These are phyloP conservation scores for Herpetospermum pedunculosum DNA, from an alignment of 306 rosid genomes.

Conservation along the genomic window DNA sequence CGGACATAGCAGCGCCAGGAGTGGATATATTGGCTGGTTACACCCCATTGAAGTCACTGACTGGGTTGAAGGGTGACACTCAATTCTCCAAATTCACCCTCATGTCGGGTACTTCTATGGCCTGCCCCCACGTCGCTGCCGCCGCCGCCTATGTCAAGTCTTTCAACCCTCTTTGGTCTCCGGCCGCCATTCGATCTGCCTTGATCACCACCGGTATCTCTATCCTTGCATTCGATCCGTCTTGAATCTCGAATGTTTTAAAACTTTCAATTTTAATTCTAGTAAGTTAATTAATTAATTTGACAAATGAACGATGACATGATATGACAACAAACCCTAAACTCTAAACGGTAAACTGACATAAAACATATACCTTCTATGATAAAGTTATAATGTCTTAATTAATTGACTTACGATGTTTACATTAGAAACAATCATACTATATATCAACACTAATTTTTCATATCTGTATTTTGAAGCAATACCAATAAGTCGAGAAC, in stretches of 20 bases:
- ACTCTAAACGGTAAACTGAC: too few species aligned
- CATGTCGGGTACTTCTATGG: conserved; percentile 92
- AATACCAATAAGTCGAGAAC: conserved; percentile 48
- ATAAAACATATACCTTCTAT: too few species aligned
- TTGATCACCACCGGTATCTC: conserved; percentile 61
- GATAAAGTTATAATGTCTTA: too few species aligned
- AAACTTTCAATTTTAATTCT: too few species aligned
- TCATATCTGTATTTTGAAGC: conserved; percentile 29
- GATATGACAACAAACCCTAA: too few species aligned
- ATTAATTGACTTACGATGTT: too few species aligned
- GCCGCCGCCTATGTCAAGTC: conserved; percentile 80
- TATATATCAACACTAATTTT: too few species aligned
- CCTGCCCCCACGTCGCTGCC: conserved; percentile 92
- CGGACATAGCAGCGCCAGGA: conserved; percentile 89
- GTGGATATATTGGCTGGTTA: conserved; percentile 64
- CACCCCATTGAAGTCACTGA: conserved; percentile 50
- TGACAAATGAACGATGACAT: too few species aligned
- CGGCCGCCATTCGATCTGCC: conserved; percentile 24
- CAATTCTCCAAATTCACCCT: conserved; percentile 67
- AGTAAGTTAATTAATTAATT: too few species aligned
- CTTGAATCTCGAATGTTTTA: too few species aligned
- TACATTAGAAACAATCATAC: too few species aligned
- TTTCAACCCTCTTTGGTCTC: conserved; percentile 27
- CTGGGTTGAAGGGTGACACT: conserved; percentile 59
- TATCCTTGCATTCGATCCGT: too few species aligned